Conservation (phyloP, 148 eudicot genomes). For the Rheum nobile region DNA sequence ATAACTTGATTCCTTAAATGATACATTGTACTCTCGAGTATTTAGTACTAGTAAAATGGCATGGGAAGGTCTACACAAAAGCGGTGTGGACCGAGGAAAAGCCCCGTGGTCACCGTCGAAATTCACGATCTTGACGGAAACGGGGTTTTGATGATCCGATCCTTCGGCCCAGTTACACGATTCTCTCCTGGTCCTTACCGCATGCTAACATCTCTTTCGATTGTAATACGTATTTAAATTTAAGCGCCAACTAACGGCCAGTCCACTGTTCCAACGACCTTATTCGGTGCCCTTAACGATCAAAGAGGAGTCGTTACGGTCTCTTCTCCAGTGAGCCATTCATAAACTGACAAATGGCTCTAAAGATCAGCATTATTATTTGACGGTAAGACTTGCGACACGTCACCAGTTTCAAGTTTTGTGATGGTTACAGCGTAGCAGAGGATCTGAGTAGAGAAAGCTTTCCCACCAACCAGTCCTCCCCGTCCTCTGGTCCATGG, state of each 20-base stretch:
- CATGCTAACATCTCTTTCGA: neutral
- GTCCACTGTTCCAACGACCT: neutral
- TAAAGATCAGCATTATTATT: neutral
- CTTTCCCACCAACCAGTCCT: neutral
- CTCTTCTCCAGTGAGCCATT: neutral
- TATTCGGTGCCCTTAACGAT: neutral
- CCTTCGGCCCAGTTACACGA: neutral
- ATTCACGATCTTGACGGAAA: neutral
- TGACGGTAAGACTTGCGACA: neutral
- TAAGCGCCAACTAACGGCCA: conserved; percentile 7
- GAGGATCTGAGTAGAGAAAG: neutral
- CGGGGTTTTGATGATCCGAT: neutral
- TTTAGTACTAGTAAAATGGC: neutral
- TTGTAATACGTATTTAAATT: neutral
- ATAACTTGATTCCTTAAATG: too few species aligned
- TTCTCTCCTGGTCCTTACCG: neutral
- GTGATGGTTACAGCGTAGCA: neutral
- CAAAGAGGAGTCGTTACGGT: neutral
- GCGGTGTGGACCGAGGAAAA: neutral
- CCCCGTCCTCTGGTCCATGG: conserved; percentile 6
- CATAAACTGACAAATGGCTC: neutral
- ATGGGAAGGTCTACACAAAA: neutral
- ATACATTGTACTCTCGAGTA: neutral
- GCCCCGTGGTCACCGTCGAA: neutral
- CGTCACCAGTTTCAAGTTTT: neutral